These are phyloP conservation scores for Heimioporus sp. DNA, from an alignment of 768 basidiomycete genomes.

Conservation along the genomic window DNA sequence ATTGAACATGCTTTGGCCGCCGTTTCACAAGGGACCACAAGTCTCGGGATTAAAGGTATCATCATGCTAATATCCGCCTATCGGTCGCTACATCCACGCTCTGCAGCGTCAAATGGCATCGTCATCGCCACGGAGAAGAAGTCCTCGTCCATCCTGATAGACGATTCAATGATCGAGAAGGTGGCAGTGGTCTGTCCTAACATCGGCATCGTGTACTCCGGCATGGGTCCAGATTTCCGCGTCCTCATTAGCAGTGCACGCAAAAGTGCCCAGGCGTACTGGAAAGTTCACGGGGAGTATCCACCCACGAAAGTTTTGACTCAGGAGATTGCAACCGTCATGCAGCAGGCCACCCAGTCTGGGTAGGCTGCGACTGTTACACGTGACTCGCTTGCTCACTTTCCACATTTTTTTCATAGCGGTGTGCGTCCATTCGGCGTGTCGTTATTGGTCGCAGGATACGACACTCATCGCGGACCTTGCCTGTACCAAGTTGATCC, in stretches of 20 bases:
- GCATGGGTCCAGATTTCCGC: constrained; percentile 99
- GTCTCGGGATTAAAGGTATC: constrained; percentile 96
- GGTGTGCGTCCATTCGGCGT: constrained; percentile 99
- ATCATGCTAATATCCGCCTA: constrained; percentile 25
- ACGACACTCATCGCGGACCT: constrained; percentile 92
- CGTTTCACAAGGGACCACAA: constrained; percentile 92
- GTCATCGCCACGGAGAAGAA: constrained; percentile 99
- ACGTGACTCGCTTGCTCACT: constrained; percentile 25
- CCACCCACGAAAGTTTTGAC: constrained; percentile 95
- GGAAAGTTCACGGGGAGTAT: constrained; percentile 99
- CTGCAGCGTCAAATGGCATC: constrained; percentile 93
- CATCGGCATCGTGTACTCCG: constrained; percentile 99
- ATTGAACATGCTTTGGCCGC: constrained; percentile 99
- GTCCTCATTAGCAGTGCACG: constrained; percentile 91
- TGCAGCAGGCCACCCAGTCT: constrained; percentile 99
- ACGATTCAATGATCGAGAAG: constrained; percentile 98
- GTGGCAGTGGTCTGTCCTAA: constrained; percentile 97
- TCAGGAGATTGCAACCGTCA: constrained; percentile 95
- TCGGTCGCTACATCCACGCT: constrained; percentile 10
- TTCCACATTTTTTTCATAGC: constrained; percentile 49
- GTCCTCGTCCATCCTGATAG: constrained; percentile 94
- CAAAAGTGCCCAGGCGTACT: constrained; percentile 98
- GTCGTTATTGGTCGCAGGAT: constrained; percentile 94
- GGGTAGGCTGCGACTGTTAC: constrained; percentile 58
- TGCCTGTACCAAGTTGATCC: constrained; percentile 99